These are phyloP conservation scores for Annulohypoxylon stygium DNA, from an alignment of 495 filamentous ascomycete species.

Conservation along the genomic window DNA sequence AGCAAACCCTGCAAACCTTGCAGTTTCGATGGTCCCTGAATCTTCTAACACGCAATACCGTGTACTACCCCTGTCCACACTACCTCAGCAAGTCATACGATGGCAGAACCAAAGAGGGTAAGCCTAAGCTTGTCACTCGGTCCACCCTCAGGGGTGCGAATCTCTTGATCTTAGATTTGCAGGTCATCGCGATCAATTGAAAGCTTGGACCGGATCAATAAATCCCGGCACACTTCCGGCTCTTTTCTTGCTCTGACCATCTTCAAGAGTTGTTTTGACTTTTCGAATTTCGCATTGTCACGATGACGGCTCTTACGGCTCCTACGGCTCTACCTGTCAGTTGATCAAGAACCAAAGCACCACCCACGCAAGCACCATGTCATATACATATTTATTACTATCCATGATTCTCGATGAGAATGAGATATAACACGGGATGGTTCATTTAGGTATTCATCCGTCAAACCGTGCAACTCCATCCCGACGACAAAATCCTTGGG, in stretches of 20 bases:
- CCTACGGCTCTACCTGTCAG: neutral
- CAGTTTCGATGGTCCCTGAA: neutral
- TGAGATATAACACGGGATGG: neutral
- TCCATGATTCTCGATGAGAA: neutral
- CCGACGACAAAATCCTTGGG: neutral
- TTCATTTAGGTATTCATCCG: neutral
- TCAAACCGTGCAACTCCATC: neutral
- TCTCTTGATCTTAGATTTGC: constrained; percentile 17
- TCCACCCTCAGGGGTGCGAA: neutral
- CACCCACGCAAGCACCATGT: neutral
- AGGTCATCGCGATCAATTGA: constrained; percentile 16
- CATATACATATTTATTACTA: neutral
- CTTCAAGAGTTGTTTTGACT: neutral
- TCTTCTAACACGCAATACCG: no score
- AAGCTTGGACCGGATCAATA: neutral
- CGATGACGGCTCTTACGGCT: neutral
- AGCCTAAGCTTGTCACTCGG: neutral
- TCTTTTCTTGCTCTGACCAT: neutral
- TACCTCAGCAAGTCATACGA: constrained; percentile 19
- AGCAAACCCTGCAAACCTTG: constrained; percentile 4
- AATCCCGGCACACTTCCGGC: constrained; percentile 4
- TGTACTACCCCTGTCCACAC: neutral
- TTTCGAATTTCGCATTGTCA: neutral
- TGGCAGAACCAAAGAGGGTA: constrained; percentile 6
- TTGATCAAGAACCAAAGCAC: neutral